Evolutionary conservation across 2,329 filamentous ascomycete genomes (phyloP), one percentile per base, ranked within the genome.

Genomic region (Alternaria hordeiaustralica): DNA sequence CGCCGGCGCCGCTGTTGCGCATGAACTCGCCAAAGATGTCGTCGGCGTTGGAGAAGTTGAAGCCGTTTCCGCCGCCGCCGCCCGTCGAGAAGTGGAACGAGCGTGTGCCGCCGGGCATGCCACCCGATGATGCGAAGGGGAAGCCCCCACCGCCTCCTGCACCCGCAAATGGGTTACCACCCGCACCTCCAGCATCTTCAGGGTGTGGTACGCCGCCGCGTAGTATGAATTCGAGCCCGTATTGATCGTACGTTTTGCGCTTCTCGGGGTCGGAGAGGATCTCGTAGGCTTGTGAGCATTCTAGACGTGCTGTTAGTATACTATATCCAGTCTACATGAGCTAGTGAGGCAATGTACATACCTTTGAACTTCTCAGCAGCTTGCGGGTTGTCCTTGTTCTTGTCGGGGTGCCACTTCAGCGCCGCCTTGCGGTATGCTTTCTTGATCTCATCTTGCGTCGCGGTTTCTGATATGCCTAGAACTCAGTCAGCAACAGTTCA

Each of bases 231-330:
- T 98, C 96, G 65, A 98, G 90, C 66, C 96, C 96, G 81, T 90
- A 97, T 78, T 95, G 90, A 79, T 99, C 96, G 80, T 99, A 99
- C 45, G 90, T 90, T 81, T 97, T 96, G 75, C 96, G 91, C 83
- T 98, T 99, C 79, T 98, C 94, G 64, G 95, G 94, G 75, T 99
- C 96, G 65, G 93, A 97, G 4, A 99, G 89, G 72, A 99, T 97
- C 83, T 99, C 96, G 84, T 97, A 99, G 61, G 96, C 96, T 83
- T 98, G 94, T 1, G 94, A 97, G 69, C 94, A 92, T 80, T 98
- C 96, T 88, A 66, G 45, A 50, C 1, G n/a, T 36, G 6, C 30
- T 23, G 44, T 78, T 57, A 77, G 70, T 57, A 64, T 61, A 2
- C 33, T 36, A 10, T 6, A 21, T 21, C 11, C 12, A n/a, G 18